A percentile compares a stretch with the other conserved stretches of the same genome.
phyloP scores from a whole-genome alignment of 495 filamentous ascomycete genomes.

The Daldinia loculata region DNA sequence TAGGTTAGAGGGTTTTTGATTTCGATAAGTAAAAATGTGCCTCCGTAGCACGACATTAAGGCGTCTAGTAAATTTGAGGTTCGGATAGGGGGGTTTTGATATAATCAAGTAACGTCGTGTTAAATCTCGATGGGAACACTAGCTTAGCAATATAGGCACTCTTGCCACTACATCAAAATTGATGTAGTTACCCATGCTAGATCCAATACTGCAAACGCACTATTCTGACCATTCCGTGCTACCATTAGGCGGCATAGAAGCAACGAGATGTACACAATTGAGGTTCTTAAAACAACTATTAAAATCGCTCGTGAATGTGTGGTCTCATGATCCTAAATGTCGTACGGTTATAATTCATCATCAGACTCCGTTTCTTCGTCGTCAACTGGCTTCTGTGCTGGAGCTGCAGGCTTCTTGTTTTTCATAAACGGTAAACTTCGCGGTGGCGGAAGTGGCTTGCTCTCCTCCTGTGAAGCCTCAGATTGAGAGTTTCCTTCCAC shows the following conservation, averaged over 20 bases:
- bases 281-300: not conserved
- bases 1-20: not conserved
- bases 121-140: conserved; percentile 5
- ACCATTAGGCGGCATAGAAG: not conserved
- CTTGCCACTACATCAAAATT: conserved; percentile 1
- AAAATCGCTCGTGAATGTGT: conserved; percentile 25
- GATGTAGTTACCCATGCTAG: conserved; percentile 5
- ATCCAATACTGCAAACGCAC: not conserved
- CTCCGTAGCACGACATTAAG: not conserved
- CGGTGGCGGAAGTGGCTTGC: conserved; percentile 31
- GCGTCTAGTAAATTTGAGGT: conserved; percentile 3
- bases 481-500: conserved; percentile 30
- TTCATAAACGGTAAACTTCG: conserved; percentile 48
- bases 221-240: not conserved
- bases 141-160: conserved; percentile 8
- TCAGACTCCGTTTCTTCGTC: conserved; percentile 56
- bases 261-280: not conserved
- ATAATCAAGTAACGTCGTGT: conserved; percentile 5
- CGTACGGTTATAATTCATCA: conserved; percentile 51
- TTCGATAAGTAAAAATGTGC: not conserved
- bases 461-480: conserved; percentile 15
- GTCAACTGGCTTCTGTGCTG: conserved; percentile 36
- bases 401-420: conserved; percentile 34
- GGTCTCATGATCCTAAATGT: conserved; percentile 19
- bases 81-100: not conserved